Evolutionary conservation across 2,329 filamentous ascomycete species (phyloP).

Genomic region (Kalmusia sp.): DNA sequence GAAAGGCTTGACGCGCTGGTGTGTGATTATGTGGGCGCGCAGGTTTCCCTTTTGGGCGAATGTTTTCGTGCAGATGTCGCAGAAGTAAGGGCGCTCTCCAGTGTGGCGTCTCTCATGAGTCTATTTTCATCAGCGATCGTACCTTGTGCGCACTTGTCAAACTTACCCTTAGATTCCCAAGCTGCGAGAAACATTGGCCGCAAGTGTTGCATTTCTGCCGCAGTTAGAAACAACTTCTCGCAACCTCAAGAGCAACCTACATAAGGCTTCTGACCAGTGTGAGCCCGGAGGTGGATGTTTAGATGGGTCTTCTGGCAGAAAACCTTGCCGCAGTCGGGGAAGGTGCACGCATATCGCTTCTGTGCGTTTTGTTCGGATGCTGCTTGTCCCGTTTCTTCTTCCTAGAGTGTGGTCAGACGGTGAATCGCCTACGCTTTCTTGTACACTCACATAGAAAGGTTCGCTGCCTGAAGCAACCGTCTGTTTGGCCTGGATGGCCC

Average conservation of each 20-base stretch:
- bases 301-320: slow-evolving; percentile 94
- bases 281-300: slow-evolving; percentile 85
- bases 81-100: slow-evolving; percentile 83
- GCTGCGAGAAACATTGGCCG: slow-evolving; percentile 82
- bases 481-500: slow-evolving; percentile 77
- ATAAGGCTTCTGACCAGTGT: slow-evolving; percentile 91
- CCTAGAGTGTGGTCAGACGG: slow-evolving; percentile 18
- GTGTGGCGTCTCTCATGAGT: slow-evolving; percentile 89
- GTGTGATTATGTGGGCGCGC: slow-evolving; percentile 81
- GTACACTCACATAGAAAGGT: slow-evolving; percentile 39
- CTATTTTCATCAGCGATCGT: slow-evolving; percentile 50
- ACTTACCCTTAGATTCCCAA: slow-evolving; percentile 84
- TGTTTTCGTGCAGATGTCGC: slow-evolving; percentile 78
- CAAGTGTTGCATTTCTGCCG: slow-evolving; percentile 75
- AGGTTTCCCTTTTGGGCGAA: slow-evolving; percentile 90
- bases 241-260: slow-evolving; percentile 58
- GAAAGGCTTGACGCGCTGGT: slow-evolving; percentile 79
- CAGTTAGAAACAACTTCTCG: slow-evolving; percentile 47
- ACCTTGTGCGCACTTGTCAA: no score
- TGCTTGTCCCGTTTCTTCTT: slow-evolving; percentile 32
- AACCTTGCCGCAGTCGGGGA: slow-evolving; percentile 77
- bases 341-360: slow-evolving; percentile 76
- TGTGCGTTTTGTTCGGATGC: slow-evolving; percentile 51
- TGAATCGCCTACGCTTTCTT: neutral
- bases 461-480: slow-evolving; percentile 45